Evolutionary conservation across 73 alveolate species (phyloP).

Genomic region (Symbiodinium natans): DNA sequence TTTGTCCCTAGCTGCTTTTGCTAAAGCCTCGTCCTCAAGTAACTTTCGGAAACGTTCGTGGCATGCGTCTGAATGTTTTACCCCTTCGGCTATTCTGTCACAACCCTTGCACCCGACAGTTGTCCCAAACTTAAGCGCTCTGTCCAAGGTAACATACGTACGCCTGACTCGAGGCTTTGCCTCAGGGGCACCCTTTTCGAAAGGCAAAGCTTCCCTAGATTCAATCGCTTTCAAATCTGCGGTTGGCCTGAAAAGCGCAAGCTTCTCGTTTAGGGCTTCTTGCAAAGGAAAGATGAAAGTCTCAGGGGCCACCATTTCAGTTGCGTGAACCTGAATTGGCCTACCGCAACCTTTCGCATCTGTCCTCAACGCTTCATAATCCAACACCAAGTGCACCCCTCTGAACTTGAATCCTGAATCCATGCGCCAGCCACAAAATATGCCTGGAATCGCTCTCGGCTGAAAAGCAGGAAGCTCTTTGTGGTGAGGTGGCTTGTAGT

Average conservation of each 20-base stretch:
- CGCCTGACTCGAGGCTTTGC: background rate
- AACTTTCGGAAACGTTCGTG: slow-evolving; percentile 1
- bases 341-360: slow-evolving; percentile 15
- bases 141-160: slow-evolving; percentile 6
- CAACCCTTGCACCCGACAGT: slow-evolving; percentile 38
- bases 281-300: background rate
- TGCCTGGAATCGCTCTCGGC: slow-evolving; percentile 7
- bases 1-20: background rate
- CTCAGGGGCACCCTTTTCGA: background rate
- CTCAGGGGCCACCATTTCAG: slow-evolving; percentile 34
- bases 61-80: slow-evolving; percentile 19
- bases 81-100: slow-evolving; percentile 61
- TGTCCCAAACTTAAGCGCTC: slow-evolving; percentile 8
- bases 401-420: background rate
- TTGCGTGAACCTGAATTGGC: background rate
- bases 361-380: slow-evolving; percentile 19
- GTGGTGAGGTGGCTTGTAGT: slow-evolving; percentile 33
- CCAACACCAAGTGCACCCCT: background rate
- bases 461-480: slow-evolving; percentile 40
- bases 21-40: background rate
- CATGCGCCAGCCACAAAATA: slow-evolving; percentile 38
- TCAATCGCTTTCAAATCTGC: background rate
- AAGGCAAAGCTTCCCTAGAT: slow-evolving; percentile 12
- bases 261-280: background rate
- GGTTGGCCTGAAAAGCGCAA: background rate